Evolutionary conservation across 495 filamentous ascomycete species (phyloP), one percentile per base, ranked within the genome.

Genomic region (Tuber umbilicatum): DNA sequence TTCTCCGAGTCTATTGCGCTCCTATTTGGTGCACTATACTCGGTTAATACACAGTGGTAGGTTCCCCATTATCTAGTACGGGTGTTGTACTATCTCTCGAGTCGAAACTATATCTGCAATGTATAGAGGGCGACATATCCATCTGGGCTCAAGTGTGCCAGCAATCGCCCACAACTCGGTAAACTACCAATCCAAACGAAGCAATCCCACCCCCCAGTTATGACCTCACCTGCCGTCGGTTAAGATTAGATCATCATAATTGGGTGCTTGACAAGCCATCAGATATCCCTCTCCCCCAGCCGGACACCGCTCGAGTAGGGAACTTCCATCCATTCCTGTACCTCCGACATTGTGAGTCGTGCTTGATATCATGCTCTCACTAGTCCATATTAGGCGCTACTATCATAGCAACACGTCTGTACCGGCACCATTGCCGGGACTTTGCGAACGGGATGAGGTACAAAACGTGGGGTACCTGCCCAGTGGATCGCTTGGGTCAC

Each of bases 401-500:
- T 19, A 64, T 64, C 55, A 17, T 35, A 16, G 55, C 27, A 64
- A 64, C 55, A 64, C 31, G 55, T 64, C 31, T 64, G 27, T 31
- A 4, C 55, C 50, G 16, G n/a, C 39, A 40, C 10, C 39, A 40
- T 55, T 27, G 27, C 14, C 55, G n/a, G 55, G 55, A 14, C 12
- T 35, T 35, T 64, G 55, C 14, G 27, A 64, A 35, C 27, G 55
- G 55, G 55, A 64, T 64, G 55, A 14, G 55, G 31, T 64, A 35
- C n/a, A 64, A 64, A 64, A 64, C 27, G 55, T 64, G 55, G 55
- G 55, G 55, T 27, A 64, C 35, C 55, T 64, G 31, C 55, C 55
- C 5, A 35, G 55, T 64, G 27, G 55, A 64, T 64, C 55, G 27
- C 55, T 17, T 17, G 55, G 27, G 55, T 64, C 55, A 64, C 55